Evolutionary conservation across 805 yeast genomes (phyloP).

Genomic region (Ascoidea asiatica): DNA sequence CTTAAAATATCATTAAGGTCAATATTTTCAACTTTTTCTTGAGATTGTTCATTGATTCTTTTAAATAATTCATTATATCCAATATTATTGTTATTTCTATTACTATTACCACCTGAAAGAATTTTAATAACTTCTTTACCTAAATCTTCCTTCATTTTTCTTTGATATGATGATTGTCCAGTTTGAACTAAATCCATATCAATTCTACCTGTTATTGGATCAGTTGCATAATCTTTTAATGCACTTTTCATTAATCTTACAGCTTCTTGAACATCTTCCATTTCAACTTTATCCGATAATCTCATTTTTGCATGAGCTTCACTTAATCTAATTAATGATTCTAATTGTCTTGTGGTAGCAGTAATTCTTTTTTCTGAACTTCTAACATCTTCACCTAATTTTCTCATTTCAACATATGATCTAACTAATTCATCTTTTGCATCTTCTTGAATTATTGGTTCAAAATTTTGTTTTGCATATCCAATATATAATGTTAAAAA

Average conservation of each 20-base stretch:
- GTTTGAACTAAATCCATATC: slow-evolving; percentile 97
- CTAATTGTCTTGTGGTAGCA: slow-evolving; percentile 95
- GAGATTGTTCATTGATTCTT: slow-evolving; percentile 51
- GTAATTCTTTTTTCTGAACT: slow-evolving; percentile 84
- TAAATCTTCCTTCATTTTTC: slow-evolving; percentile 63
- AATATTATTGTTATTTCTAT: slow-evolving; percentile 31
- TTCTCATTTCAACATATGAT: slow-evolving; percentile 87
- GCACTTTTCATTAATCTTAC: slow-evolving; percentile 89
- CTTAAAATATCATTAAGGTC: slow-evolving; percentile 60
- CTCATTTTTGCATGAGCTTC: slow-evolving; percentile 99
- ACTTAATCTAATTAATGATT: slow-evolving; percentile 84
- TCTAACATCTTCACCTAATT: slow-evolving; percentile 82
- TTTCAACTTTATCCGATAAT: slow-evolving; percentile 53
- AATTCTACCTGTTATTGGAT: slow-evolving; percentile 90
- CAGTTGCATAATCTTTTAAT: slow-evolving; percentile 95
- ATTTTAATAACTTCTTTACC: slow-evolving; percentile 43
- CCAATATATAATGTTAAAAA: slow-evolving; percentile 81
- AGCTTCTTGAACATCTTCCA: slow-evolving; percentile 82
- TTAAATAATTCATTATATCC: slow-evolving; percentile 45
- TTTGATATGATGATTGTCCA: slow-evolving; percentile 81
- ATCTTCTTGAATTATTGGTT: slow-evolving; percentile 67
- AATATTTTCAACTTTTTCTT: slow-evolving; percentile 50
- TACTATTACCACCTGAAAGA: slow-evolving; percentile 34
- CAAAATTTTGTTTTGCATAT: slow-evolving; percentile 76
- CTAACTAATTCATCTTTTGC: slow-evolving; percentile 80